Base-by-base conservation (phyloP, 129 eudicot genomes). In the Escallonia rubra region DNA sequence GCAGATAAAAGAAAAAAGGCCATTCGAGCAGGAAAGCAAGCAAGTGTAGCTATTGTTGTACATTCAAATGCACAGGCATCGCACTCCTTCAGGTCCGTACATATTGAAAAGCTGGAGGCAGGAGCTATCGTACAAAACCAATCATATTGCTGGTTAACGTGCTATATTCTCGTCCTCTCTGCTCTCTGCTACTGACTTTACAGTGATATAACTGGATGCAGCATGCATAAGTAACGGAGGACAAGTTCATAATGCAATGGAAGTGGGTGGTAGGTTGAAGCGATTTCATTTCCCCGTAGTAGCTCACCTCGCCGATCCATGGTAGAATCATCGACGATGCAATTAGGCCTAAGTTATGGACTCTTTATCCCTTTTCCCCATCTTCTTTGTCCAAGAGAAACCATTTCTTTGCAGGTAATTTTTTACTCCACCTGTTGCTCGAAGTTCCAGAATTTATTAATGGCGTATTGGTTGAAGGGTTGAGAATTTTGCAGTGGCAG, bases 251-350 rank as follows among this genome's bases (percentile, higher is more conserved):
- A 57, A 11, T 43, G 38, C 41, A 43, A 43, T 46, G 6, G 43
- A 13, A 57, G 43, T 14, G 7, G 76, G 53, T 60, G 56, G 72
- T 43, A n/a, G 61, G 65, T 72, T 4, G 73, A 71, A 66, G 81
- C 73, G 57, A 60, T 45, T 71, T 70, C 43, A 61, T 71, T 51
- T 43, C 39, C 7, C 58, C 34, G 14, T 63, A 53, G 49, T 55
- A 72, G 70, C 82, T 78, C 70, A 43, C 74, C 66, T 66, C 54
- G 74, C 74, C 54, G 74, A 55, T 68, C 52, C 6, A 49, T 4
- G 55, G 65, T 54, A 62, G 71, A 67, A 68, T 67, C 41, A 43
- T 57, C 57, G 56, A 34, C 34, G 16, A 64, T 59, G 53, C 57
- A 63, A 43, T 61, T 72, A 68, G 10, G 45, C 57, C 48, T 45